Conservation (phyloP, 2,329 filamentous ascomycete genomes). For the Diaporthe eres region DNA sequence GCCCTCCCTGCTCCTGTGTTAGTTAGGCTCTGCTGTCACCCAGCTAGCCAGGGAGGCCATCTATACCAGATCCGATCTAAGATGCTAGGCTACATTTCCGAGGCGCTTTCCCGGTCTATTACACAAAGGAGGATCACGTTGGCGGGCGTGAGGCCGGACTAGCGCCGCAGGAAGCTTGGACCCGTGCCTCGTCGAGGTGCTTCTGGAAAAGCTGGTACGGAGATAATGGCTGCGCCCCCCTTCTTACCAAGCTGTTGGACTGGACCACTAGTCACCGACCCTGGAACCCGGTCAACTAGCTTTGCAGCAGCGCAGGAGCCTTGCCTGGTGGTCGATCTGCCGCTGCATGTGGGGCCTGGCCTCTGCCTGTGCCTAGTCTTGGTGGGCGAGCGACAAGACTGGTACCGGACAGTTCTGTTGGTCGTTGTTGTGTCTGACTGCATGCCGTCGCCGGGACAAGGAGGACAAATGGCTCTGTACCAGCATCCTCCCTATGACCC, state of each 20-base stretch:
- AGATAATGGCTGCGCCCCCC: slow-evolving; percentile 11
- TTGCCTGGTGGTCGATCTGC: slow-evolving; percentile 38
- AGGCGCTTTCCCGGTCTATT: slow-evolving; percentile 22
- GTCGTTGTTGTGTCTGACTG: slow-evolving; percentile 13
- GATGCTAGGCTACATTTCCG: slow-evolving; percentile 31
- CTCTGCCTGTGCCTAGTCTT: slow-evolving; percentile 18
- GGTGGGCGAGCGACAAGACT: background rate
- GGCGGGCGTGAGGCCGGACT: slow-evolving; percentile 3
- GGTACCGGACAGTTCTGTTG: slow-evolving; percentile 6
- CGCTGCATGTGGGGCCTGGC: slow-evolving; percentile 19
- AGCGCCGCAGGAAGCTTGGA: slow-evolving; percentile 29
- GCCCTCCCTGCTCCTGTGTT: background rate
- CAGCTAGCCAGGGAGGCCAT: slow-evolving; percentile 3
- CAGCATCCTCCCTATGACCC: slow-evolving; percentile 3
- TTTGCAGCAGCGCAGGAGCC: slow-evolving; percentile 27
- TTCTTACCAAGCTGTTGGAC: slow-evolving; percentile 32
- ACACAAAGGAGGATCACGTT: slow-evolving; percentile 6
- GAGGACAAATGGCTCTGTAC: background rate
- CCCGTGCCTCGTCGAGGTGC: slow-evolving; percentile 20
- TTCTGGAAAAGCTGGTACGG: slow-evolving; percentile 31
- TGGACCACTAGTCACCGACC: background rate
- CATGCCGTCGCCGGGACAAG: slow-evolving; percentile 20
- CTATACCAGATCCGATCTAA: slow-evolving; percentile 32
- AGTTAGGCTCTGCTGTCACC: background rate
- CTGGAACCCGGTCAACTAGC: slow-evolving; percentile 30